Conservation (phyloP, 2,329 filamentous ascomycete genomes). For the Hypomyces rosellus region DNA sequence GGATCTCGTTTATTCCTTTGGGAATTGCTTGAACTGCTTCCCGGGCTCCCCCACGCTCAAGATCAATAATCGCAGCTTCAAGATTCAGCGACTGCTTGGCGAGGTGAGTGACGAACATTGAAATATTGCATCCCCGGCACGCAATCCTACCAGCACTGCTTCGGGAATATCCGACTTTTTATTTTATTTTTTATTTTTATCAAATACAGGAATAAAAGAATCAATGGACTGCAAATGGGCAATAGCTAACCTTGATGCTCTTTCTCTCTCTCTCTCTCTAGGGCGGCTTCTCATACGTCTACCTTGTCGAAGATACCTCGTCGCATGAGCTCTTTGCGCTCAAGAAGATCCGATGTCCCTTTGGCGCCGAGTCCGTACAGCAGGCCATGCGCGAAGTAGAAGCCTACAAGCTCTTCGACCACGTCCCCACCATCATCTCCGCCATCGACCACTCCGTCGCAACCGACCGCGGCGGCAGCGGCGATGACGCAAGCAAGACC, state of each 20-base stretch:
- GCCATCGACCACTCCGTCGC: slow-evolving; percentile 77
- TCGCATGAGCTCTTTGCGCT: slow-evolving; percentile 83
- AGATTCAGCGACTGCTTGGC: slow-evolving; percentile 86
- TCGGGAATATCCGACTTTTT: not conserved
- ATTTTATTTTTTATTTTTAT: not conserved
- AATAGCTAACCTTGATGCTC: not conserved
- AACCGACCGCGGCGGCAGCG: slow-evolving; percentile 58
- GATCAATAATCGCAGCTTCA: slow-evolving; percentile 92
- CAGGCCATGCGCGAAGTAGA: slow-evolving; percentile 96
- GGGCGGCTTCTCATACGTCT: slow-evolving; percentile 98
- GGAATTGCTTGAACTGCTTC: slow-evolving; percentile 94
- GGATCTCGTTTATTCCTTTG: slow-evolving; percentile 85
- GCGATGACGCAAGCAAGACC: slow-evolving; percentile 67
- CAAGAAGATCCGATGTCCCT: slow-evolving; percentile 98
- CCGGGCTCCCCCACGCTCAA: slow-evolving; percentile 89
- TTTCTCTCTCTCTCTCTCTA: slow-evolving; percentile 28
- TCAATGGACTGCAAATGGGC: not conserved
- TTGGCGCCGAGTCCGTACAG: slow-evolving; percentile 91
- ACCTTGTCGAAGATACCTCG: slow-evolving; percentile 88
- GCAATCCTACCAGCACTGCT: not conserved
- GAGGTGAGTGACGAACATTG: slow-evolving; percentile 55
- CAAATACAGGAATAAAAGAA: not conserved
- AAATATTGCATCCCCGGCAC: no score
- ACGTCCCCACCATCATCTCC: slow-evolving; percentile 79
- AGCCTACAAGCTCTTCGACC: slow-evolving; percentile 84